Conservation (phyloP, 352 stramenopile genomes). For the Globisporangium viniferum region DNA sequence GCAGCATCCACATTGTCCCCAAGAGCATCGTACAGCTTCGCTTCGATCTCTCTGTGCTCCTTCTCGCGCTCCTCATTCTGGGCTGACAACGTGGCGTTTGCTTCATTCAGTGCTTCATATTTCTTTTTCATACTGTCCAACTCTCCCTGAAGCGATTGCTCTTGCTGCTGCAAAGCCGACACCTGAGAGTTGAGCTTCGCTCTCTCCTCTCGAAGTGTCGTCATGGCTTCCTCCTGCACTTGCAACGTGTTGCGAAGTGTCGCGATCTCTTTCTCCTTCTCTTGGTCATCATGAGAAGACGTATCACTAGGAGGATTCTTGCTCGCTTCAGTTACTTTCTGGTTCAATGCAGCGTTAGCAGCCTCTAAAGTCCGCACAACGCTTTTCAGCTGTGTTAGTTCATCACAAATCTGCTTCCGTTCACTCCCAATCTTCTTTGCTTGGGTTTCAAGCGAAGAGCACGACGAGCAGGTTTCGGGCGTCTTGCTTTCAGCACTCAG, state of each 20-base stretch:
- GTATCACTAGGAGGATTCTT: neutral
- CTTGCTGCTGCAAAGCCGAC: neutral
- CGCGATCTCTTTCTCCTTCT: neutral
- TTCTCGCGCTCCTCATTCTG: conserved; percentile 1
- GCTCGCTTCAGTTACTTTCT: neutral
- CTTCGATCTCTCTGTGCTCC: neutral
- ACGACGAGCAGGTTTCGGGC: neutral
- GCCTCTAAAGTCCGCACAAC: neutral
- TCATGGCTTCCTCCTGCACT: neutral
- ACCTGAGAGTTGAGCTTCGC: neutral
- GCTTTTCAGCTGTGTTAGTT: conserved; percentile 22
- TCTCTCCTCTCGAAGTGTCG: neutral
- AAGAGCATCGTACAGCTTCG: neutral
- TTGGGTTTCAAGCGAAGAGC: neutral
- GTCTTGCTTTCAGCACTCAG: neutral
- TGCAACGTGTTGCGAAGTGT: neutral
- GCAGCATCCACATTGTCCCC: neutral
- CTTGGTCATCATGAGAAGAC: neutral
- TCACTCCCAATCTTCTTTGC: neutral
- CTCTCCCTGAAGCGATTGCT: neutral
- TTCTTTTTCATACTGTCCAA: neutral
- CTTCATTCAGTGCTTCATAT: neutral
- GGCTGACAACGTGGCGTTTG: neutral
- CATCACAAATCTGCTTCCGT: conserved; percentile 7
- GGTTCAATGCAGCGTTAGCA: neutral